Evolutionary conservation across 208 protist genomes (phyloP), one percentile per base, ranked within the genome.

Genomic region (Trypanosoma mega): DNA sequence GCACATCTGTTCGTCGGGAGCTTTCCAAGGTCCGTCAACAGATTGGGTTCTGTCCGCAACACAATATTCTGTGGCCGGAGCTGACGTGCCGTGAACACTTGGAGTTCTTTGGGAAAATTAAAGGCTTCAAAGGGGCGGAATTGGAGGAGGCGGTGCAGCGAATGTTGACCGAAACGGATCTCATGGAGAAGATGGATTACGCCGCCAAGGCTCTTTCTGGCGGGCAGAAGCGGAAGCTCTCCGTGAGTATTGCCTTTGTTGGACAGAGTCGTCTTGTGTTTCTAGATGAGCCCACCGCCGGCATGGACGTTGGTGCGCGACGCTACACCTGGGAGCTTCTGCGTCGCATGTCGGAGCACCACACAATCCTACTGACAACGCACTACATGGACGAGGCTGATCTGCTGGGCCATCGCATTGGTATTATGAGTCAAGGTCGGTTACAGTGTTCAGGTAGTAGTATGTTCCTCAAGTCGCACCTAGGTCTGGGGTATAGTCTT

Each of bases 321-420:
- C 67, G 76, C 16, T 36, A 58, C 44, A 52, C 77, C 21, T 89
- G 81, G 81, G 51, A 65, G 14, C 30, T 85, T 12, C 54, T 72
- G n/a, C 37, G 62, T 0, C 31, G 30, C n/a, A 63, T 60, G 44
- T 54, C 23, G 58, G 18, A 2, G 8, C 30, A 11, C 8, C 60
- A 51, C 54, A 63, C 54, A 30, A 75, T 80, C 43, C 54, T 78
- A 20, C 60, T 78, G 14, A 78, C 72, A 0, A 90, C 87, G 14
- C 93, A 97, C 54, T 90, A 72, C 66, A 96, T 98, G 91, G 94
- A 98, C 55, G 96, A 98, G 65, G 96, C 96, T 7, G 93, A 98
- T 56, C 59, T 91, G 24, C 80, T 99, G 8, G 82, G 85, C 29
- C 80, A 98, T 68, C 76, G 79, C 18, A 94, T 98, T 46, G 94